Evolutionary conservation across 805 yeast genomes (phyloP), one percentile per base, ranked within the genome.

Genomic region (Candida sonorensis): DNA sequence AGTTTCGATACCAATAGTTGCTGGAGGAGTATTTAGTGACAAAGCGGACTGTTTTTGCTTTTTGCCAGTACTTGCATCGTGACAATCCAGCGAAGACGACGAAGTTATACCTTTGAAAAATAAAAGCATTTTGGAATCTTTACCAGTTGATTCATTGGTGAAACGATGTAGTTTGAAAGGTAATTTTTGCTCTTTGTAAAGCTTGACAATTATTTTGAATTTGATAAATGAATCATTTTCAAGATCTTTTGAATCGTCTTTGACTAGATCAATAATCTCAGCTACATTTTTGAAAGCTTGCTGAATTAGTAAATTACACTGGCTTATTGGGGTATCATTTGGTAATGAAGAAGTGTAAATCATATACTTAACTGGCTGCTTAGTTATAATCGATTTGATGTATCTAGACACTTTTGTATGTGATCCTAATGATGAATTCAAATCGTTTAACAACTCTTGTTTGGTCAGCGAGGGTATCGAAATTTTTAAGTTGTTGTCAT

Each of bases 121-220:
- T 10, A 56, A 37, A 15, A 57, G 29, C 59, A 57, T 50, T 30
- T 53, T 57, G 8, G 50, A 48, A 18, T 55, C 59, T 15, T 51
- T 31, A 11, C 49, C 53, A 10, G 57, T 51, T n/a, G 41, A 34
- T 19, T 50, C 50, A 32, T 51, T 52, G 27, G 27, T 35, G 36
- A 52, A 53, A n/a, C 49, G 35, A 33, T 48, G 55, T 2, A 47
- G 41, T 28, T 53, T 53, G 34, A 39, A 51, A 4, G 58, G 58
- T 10, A 45, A 24, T 29, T 45, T 46, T 15, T 44, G 46, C 9
- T 49, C 55, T 30, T 44, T 47, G 26, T 39, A 45, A 21, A 52
- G 39, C 28, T 44, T 46, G 2, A 40, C 46, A 17, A 49, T 46
- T 11, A 53, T 41, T 33, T 45, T 49, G 35, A 42, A 52, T 28